Base-by-base conservation (phyloP, 495 filamentous ascomycete species). In the Penicillium lagena region DNA sequence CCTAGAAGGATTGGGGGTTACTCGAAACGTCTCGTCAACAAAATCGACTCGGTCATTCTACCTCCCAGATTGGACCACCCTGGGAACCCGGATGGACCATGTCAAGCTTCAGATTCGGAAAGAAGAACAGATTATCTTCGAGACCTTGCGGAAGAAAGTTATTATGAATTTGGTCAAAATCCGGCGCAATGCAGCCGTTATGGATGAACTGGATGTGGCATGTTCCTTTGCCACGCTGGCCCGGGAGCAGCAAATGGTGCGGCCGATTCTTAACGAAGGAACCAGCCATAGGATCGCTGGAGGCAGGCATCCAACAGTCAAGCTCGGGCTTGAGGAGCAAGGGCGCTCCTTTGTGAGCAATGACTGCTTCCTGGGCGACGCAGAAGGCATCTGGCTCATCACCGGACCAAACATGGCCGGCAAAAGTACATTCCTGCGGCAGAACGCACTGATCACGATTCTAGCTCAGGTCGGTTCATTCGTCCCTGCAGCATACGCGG, bases 331-430 rank as follows among this genome's bases (percentile, higher is more conserved):
- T 0, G 73, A 79, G 46, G 82, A 86, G 42, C 81, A 89, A 58
- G 93, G 93, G 3, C 78, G 88, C 29, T 80, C 70, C 2, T 98
- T 98, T 55, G 83, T 86, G 28, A 76, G 80, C 40, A 98, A 98
- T 45, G 87, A 96, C 64, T 94, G 89, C 70, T 74, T 86, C 35
- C 64, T 96, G 12, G 85, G 84, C 13, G 74, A 71, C 17, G 54
- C 70, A 33, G 85, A 91, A 51, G 71, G 78, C 4, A 75, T 90
- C 35, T 91, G 87, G 85, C 77, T 98, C 22, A 86, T 98, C 50
- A 96, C 91, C 1, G 93, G 93, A 0, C 93, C 94, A n/a, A 98
- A 98, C 69, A 98, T 98, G 93, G 94, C 84, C 7, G 93, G 93
- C 28, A 98, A 98, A 66, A 89, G 83, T 58, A 98, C 93, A 0